Conservation (phyloP, 768 basidiomycete genomes). For the Boletales sp. region DNA sequence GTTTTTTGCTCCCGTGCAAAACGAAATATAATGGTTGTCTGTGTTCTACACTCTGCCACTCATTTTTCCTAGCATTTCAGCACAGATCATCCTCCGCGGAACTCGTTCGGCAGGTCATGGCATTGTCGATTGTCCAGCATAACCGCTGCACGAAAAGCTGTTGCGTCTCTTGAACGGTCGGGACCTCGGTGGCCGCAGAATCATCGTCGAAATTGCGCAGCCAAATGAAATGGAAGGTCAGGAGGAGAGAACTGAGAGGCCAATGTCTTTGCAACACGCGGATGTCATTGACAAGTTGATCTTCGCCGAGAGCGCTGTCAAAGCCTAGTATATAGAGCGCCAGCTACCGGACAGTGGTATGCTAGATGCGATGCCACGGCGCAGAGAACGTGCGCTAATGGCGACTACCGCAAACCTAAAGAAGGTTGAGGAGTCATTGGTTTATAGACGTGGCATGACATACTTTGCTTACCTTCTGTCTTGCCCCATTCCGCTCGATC, state of each 20-base stretch:
- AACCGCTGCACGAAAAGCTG: not conserved
- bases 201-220: not conserved
- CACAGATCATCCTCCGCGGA: not conserved
- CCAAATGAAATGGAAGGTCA: not conserved
- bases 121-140: not conserved
- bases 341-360: too few relatives aligned
- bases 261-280: not conserved
- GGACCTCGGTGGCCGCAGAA: not conserved
- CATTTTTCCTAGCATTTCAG: not conserved
- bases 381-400: not conserved
- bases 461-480: not conserved
- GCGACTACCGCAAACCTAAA: slow-evolving; percentile 42
- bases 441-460: slow-evolving; percentile 38
- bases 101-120: not conserved
- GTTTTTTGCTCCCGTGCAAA: not conserved
- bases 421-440: slow-evolving; percentile 44
- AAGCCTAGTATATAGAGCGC: too few relatives aligned
- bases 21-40: not conserved
- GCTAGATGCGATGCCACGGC: too few relatives aligned
- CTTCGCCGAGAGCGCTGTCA: too few relatives aligned
- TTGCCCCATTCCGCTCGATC: too few relatives aligned
- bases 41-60: not conserved
- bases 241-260: not conserved
- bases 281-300: too few relatives aligned
- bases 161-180: not conserved